Evolutionary conservation across 306 rosid species (phyloP).

Genomic region (Rubus parviflorus): DNA sequence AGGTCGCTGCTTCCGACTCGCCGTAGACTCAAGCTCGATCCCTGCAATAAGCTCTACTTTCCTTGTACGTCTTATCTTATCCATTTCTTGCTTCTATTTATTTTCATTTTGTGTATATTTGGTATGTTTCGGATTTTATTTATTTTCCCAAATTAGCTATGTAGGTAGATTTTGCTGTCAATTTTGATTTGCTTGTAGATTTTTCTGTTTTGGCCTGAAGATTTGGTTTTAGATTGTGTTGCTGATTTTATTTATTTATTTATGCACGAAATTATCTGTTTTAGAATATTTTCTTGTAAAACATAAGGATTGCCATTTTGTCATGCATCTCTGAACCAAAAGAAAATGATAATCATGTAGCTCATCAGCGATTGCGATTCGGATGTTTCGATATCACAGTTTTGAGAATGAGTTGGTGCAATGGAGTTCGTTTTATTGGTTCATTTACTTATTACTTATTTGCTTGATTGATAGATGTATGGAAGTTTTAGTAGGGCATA

Average conservation of each 20-base stretch:
- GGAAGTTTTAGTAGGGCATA: not conserved
- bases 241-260: not conserved
- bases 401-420: slow-evolving; percentile 4
- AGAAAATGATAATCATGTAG: not conserved
- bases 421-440: not conserved
- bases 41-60: slow-evolving; percentile 81
- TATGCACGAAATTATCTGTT: not conserved
- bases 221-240: not conserved
- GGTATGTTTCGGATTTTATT: not conserved
- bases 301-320: not conserved
- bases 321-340: not conserved
- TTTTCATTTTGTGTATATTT: not conserved
- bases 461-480: not conserved
- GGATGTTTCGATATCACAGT: not conserved
- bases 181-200: not conserved
- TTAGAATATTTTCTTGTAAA: not conserved
- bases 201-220: not conserved
- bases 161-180: not conserved
- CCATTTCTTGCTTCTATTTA: not conserved
- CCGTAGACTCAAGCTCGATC: slow-evolving; percentile 99
- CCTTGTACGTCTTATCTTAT: slow-evolving; percentile 58
- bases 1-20: slow-evolving; percentile 86
- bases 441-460: not conserved
- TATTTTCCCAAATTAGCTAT: not conserved
- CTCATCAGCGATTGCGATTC: not conserved